phyloP scores from a whole-genome alignment of 441 rosid genomes.

The Jatropha podagrica region DNA sequence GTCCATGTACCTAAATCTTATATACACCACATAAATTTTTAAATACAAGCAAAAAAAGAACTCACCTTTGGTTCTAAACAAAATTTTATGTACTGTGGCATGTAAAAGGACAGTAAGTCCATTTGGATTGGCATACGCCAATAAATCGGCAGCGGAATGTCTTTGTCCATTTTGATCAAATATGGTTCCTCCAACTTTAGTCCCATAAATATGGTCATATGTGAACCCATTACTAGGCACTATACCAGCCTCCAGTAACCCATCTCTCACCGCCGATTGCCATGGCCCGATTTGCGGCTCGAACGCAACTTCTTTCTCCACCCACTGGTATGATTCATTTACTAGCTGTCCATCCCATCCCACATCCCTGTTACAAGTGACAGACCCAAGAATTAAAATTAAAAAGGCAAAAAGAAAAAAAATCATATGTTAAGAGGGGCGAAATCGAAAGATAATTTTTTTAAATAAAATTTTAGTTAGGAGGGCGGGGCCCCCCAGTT shows the following conservation, averaged over 20 bases:
- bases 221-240: constrained; percentile 81
- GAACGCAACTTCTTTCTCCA: constrained; percentile 65
- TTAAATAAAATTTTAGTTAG: too few species aligned
- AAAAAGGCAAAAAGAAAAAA: too few species aligned
- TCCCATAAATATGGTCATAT: constrained; percentile 80
- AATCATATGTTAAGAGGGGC: too few species aligned
- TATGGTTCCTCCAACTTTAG: constrained; percentile 84
- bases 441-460: too few species aligned
- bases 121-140: constrained; percentile 55
- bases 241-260: constrained; percentile 71
- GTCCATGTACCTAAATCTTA: too few species aligned
- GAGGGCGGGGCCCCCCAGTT: too few species aligned
- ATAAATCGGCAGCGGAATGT: constrained; percentile 81
- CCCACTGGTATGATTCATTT: constrained; percentile 84
- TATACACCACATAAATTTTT: too few species aligned
- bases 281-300: constrained; percentile 60
- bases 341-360: constrained; percentile 73
- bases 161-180: constrained; percentile 62
- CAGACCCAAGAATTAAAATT: too few species aligned
- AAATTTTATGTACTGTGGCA: constrained; percentile 58
- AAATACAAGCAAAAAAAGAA: not conserved
- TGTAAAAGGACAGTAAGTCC: constrained; percentile 63
- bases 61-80: constrained; percentile 50
- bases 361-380: constrained; percentile 29
- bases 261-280: constrained; percentile 84